Conservation (phyloP, 129 eudicot genomes). For the Sambucus nigra region DNA sequence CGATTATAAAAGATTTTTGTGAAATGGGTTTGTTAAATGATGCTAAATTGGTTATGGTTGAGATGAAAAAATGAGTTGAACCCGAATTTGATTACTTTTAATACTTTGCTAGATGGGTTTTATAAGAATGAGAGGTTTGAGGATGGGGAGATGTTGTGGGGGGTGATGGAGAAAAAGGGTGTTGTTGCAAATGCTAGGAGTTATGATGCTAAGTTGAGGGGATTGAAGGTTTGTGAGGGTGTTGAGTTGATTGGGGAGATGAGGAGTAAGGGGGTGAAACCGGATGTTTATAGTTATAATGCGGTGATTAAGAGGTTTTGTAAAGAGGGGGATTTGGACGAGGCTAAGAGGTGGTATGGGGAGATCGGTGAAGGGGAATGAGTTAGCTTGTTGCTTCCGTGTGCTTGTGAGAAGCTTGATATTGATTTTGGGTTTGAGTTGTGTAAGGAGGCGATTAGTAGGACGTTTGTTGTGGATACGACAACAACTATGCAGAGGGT, state of each 20-base stretch:
- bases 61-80: slow-evolving; percentile 28
- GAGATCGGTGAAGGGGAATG: slow-evolving; percentile 21
- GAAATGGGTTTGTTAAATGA: slow-evolving; percentile 29
- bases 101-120: slow-evolving; percentile 34
- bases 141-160: slow-evolving; percentile 46
- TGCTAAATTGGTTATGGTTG: slow-evolving; percentile 20
- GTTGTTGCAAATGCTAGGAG: slow-evolving; percentile 33
- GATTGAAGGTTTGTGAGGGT: slow-evolving; percentile 32
- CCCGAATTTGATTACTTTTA: slow-evolving; percentile 30
- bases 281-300: slow-evolving; percentile 36
- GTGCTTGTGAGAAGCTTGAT: slow-evolving; percentile 35
- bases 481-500: slow-evolving; percentile 31
- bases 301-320: slow-evolving; percentile 36
- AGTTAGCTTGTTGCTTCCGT: slow-evolving; percentile 18
- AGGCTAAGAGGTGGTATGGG: slow-evolving; percentile 35
- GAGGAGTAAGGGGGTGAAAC: slow-evolving; percentile 28
- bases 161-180: slow-evolving; percentile 29
- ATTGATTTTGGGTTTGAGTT: slow-evolving; percentile 31
- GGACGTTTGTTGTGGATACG: slow-evolving; percentile 11
- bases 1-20: slow-evolving; percentile 36
- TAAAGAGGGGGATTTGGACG: slow-evolving; percentile 23
- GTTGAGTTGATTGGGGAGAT: slow-evolving; percentile 34
- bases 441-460: slow-evolving; percentile 23
- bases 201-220: slow-evolving; percentile 39
- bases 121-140: slow-evolving; percentile 14